A percentile compares a stretch with the other conserved stretches of the same genome.
Conservation (phyloP, 371 early-diverging fungal species). For the Rhizomucor miehei region DNA sequence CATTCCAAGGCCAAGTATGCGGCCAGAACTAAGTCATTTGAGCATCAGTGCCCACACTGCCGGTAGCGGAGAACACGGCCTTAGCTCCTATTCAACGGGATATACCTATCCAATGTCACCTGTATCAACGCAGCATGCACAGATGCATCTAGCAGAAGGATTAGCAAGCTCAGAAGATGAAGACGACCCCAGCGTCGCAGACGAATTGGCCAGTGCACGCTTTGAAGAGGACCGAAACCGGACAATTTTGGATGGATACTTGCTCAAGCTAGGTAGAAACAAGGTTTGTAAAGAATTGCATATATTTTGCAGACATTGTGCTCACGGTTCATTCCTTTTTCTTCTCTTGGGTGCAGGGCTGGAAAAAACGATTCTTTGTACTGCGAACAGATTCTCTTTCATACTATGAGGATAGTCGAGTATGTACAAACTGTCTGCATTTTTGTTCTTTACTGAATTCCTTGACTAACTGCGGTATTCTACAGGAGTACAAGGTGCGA, state of each 20-base stretch:
- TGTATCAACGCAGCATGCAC: constrained; percentile 28
- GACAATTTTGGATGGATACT: constrained; percentile 70
- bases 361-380: constrained; percentile 88
- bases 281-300: constrained; percentile 58
- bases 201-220: constrained; percentile 28
- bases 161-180: constrained; percentile 50
- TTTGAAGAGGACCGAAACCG: constrained; percentile 42
- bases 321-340: neutral
- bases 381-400: constrained; percentile 71
- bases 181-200: constrained; percentile 32
- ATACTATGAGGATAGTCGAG: constrained; percentile 80
- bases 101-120: constrained; percentile 45
- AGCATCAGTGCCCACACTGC: constrained; percentile 1
- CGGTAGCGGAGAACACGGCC: constrained; percentile 9
- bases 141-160: constrained; percentile 31
- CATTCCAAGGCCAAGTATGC: constrained; percentile 15
- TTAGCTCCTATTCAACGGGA: constrained; percentile 28
- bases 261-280: constrained; percentile 65
- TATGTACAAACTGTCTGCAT: constrained; percentile 17
- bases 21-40: constrained; percentile 4
- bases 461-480: neutral
- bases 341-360: constrained; percentile 41
- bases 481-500: constrained; percentile 72
- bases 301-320: neutral
- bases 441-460: neutral